Percentiles rank a stretch among this genome's conserved stretches.
phyloP scores from a whole-genome alignment of 371 early-diverging fungal species.

The Saksenaea oblongispora region DNA sequence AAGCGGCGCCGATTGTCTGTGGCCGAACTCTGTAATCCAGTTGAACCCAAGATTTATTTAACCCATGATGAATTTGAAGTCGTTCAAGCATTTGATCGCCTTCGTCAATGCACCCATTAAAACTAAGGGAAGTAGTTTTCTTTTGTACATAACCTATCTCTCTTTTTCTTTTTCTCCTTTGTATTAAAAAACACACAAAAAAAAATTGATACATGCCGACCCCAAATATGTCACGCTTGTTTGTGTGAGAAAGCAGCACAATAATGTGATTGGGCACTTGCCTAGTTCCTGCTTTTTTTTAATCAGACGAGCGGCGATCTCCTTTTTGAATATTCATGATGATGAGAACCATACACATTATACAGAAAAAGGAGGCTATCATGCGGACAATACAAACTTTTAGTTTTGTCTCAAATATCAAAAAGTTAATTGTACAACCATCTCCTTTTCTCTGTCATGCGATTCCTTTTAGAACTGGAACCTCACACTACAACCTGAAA shows the following conservation, averaged over 20 bases:
- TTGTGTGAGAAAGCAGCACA: conserved; percentile 4
- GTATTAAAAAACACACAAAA: background rate
- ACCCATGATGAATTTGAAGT: conserved; percentile 50
- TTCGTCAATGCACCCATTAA: conserved; percentile 21
- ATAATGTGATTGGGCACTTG: conserved; percentile 3
- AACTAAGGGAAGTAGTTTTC: background rate
- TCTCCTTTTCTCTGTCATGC: background rate
- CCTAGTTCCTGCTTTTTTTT: conserved; percentile 1
- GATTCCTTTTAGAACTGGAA: conserved; percentile 1
- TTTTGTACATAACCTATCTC: background rate
- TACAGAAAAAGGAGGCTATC: conserved; percentile 3
- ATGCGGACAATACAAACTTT: background rate
- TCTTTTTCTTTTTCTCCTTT: background rate
- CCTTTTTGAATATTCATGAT: background rate
- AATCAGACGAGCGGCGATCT: conserved; percentile 5
- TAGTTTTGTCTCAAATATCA: background rate
- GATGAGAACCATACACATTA: background rate
- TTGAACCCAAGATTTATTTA: conserved; percentile 16
- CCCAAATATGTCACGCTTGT: background rate
- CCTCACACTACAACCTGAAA: background rate
- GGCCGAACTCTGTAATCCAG: conserved; percentile 35
- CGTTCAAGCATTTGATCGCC: conserved; percentile 40
- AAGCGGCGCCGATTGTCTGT: conserved; percentile 32
- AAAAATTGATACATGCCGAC: background rate
- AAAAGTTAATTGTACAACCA: background rate